Evolutionary conservation across 345 rosid species (phyloP).

Genomic region (Anastatica hierochuntica): DNA sequence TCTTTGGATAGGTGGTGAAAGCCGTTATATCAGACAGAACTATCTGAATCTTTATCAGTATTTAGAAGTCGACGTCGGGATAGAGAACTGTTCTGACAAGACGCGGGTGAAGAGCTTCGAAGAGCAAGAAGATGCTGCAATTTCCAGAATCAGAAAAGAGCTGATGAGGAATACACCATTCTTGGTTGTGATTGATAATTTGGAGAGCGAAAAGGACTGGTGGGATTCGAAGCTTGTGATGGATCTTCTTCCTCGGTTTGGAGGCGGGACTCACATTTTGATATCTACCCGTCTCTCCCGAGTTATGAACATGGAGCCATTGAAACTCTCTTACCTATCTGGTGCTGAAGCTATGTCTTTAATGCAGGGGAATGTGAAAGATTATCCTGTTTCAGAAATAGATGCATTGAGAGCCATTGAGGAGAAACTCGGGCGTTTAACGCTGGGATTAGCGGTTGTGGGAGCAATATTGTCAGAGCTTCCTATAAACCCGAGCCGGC

Average conservation of each 20-base stretch:
- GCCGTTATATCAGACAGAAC: slow-evolving; percentile 77
- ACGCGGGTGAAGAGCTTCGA: slow-evolving; percentile 63
- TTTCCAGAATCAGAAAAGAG: slow-evolving; percentile 65
- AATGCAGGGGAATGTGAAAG: slow-evolving; percentile 68
- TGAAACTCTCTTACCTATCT: slow-evolving; percentile 70
- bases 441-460: slow-evolving; percentile 66
- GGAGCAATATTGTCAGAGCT: slow-evolving; percentile 85
- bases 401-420: slow-evolving; percentile 69
- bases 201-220: slow-evolving; percentile 96
- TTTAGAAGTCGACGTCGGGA: slow-evolving; percentile 76
- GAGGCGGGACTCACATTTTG: slow-evolving; percentile 83
- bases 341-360: slow-evolving; percentile 75
- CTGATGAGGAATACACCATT: slow-evolving; percentile 86
- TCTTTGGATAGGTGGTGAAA: slow-evolving; percentile 90
- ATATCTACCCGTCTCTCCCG: slow-evolving; percentile 65
- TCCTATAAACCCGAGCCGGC: slow-evolving; percentile 79
- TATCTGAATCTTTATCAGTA: slow-evolving; percentile 69
- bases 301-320: slow-evolving; percentile 81
- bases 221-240: slow-evolving; percentile 84
- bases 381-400: slow-evolving; percentile 52
- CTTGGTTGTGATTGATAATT: slow-evolving; percentile 77
- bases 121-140: slow-evolving; percentile 85
- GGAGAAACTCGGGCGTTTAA: slow-evolving; percentile 75
- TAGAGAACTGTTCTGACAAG: slow-evolving; percentile 49
- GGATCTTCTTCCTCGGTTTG: slow-evolving; percentile 97